Evolutionary conservation across 208 protist species (phyloP).

Genomic region (Acanthamoeba sp.): DNA sequence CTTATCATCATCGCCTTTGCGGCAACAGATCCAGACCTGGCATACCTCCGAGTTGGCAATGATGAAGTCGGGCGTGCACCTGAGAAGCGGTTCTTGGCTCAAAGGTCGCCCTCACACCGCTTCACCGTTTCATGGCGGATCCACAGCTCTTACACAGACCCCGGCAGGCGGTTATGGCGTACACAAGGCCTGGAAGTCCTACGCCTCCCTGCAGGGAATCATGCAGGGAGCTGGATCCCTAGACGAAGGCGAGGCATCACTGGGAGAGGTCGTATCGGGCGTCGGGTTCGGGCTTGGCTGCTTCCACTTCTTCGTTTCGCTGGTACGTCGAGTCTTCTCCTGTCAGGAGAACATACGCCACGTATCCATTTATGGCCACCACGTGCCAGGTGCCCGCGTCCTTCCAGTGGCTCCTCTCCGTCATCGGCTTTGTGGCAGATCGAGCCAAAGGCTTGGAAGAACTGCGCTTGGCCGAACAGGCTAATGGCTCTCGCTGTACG

Average conservation of each 20-base stretch:
- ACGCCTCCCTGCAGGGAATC: background rate
- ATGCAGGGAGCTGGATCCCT: background rate
- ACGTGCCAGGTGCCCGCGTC: background rate
- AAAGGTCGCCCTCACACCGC: background rate
- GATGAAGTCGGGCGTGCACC: background rate
- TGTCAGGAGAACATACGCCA: too few relatives aligned
- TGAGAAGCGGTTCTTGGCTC: background rate
- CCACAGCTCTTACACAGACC: too few relatives aligned
- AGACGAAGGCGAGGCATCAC: too few relatives aligned
- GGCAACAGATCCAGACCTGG: background rate
- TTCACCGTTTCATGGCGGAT: background rate
- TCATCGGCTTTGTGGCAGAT: background rate
- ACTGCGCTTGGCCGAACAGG: background rate
- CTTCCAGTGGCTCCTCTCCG: background rate
- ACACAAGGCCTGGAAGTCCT: background rate
- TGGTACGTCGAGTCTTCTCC: background rate
- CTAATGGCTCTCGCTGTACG: background rate
- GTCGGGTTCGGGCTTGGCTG: background rate
- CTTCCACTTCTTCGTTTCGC: background rate
- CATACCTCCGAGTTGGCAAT: background rate
- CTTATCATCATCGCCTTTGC: too few relatives aligned
- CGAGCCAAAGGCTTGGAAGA: background rate
- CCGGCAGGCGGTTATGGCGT: background rate
- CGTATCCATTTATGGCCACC: too few relatives aligned
- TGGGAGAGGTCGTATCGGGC: background rate